Evolutionary conservation across 805 yeast species (phyloP), one percentile per base, ranked within the genome.

Genomic region (Candida palmyrensis): DNA sequence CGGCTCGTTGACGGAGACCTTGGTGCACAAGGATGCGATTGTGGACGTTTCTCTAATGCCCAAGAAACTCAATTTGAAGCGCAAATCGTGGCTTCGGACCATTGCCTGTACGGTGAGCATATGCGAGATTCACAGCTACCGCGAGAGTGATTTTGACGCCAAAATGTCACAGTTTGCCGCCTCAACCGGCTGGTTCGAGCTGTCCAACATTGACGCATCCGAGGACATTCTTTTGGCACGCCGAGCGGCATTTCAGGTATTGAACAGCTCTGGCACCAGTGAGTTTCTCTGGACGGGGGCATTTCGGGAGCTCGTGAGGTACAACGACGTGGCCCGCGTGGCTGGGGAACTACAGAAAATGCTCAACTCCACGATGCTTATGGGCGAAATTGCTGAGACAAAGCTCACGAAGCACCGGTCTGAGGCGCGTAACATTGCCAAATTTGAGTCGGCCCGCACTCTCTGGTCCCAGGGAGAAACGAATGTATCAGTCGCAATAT

Each of bases 401-500:
- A 43, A 49, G 18, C 39, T 47, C 20, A 19, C 19, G 1, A 29
- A 35, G 3, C 25, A 46, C 2, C 30, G 35, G 6, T 32, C 49
- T 2, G 15, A 20, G 25, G 11, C 37, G 43, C 10, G 35, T 25
- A 9, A 39, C 34, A 12, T 49, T 41, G 19, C 45, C 30, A 57
- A 58, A 30, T 66, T 65, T 41, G 76, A 76, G 27, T 51, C 75
- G 0, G 86, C 95, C 0, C 54, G 62, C 5, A 70, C 82, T 0
- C 59, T 82, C 18, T 85, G 95, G 95, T 55, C 58, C 0, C 75
- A 74, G 35, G 75, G 77, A 0, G 77, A 79, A 29, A 66, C 71
- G 0, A 57, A 61, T 8, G 61, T 72, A 11, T 77, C 95, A 0
- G 74, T 85, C 6, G 61, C 58, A 3, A 71, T 80, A 45, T 48